Evolutionary conservation across 2,329 filamentous ascomycete genomes (phyloP).

Genomic region (Calonectria pteridis): DNA sequence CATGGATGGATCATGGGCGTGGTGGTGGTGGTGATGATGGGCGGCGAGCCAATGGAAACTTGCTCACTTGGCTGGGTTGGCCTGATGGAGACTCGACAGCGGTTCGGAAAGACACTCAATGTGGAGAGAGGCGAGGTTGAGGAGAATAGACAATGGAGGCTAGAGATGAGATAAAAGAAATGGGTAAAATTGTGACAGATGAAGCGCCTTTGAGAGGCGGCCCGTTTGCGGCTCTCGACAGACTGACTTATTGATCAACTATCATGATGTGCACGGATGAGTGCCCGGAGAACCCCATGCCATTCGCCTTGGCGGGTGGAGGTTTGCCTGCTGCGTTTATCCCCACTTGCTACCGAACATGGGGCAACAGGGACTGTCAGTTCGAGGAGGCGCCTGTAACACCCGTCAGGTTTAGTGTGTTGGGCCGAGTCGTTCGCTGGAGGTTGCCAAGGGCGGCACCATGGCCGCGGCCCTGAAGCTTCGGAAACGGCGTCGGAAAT

Average conservation of each 20-base stretch:
- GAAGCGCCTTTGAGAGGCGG: not conserved
- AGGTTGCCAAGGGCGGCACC: slow-evolving; percentile 3
- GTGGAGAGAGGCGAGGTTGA: slow-evolving; percentile 22
- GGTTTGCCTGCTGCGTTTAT: not conserved
- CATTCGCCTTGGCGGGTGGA: not conserved
- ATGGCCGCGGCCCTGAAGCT: not conserved
- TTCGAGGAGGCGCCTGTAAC: slow-evolving; percentile 14
- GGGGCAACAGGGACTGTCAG: slow-evolving; percentile 5
- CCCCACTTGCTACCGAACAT: slow-evolving; percentile 3
- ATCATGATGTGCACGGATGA: not conserved
- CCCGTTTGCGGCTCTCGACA: not conserved
- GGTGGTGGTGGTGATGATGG: slow-evolving; percentile 39
- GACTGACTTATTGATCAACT: not conserved
- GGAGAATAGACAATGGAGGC: slow-evolving; percentile 9
- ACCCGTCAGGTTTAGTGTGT: not conserved
- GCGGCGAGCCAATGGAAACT: slow-evolving; percentile 59
- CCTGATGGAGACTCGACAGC: slow-evolving; percentile 36
- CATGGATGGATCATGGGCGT: slow-evolving; percentile 22
- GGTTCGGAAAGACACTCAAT: slow-evolving; percentile 16
- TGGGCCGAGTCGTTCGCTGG: not conserved
- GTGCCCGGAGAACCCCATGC: not conserved
- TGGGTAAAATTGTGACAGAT: not conserved
- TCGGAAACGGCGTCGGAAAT: slow-evolving; percentile 11
- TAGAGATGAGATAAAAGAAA: not conserved
- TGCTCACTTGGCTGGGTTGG: slow-evolving; percentile 53